Evolutionary conservation across 2,329 filamentous ascomycete genomes (phyloP), one percentile per base, ranked within the genome.

Genomic region (Aspergillus aculeatus): DNA sequence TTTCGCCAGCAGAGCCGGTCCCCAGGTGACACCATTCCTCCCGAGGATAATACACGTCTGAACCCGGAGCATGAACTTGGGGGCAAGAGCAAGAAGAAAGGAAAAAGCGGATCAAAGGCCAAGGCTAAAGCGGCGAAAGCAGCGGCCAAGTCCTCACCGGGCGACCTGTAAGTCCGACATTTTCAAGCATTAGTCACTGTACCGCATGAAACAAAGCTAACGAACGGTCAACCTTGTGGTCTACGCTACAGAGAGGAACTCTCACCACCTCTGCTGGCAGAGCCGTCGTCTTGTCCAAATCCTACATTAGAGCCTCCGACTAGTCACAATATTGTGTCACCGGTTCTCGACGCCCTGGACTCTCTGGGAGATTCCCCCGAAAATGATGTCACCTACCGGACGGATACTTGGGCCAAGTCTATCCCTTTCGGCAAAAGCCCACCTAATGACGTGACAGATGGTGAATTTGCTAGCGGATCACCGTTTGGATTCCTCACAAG

Each of bases 401-500:
- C 77, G 5, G 75, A 75, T 64, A 77, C 73, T n/a, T 80, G 78
- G 78, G 74, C 77, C 38, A 73, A 75, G 55, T 74, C 76, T 12
- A 73, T 80, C n/a, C 77, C 78, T 0, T 79, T 73, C 66, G 75
- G 77, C 23, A 77, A 76, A 56, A 80, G 76, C 49, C 78, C 78
- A n/a, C 77, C 78, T 11, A 73, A 69, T 24, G 73, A 77, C 61
- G 62, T 72, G 12, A 69, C 71, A 38, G 73, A 76, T 55, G 73
- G 71, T 7, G 67, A 72, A 5, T 69, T 75, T 54, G 62, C 72
- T 21, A 71, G 69, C 49, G 75, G 71, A 41, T 78, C 77, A 4
- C 77, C 78, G 14, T 71, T 76, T 19, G 74, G 72, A 38, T 75
- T 78, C 61, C 73, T 77, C 29, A 71, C 71, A 9, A 73, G 72